Conservation (phyloP, 2,329 filamentous ascomycete species). For the Aspergillus sp. region DNA sequence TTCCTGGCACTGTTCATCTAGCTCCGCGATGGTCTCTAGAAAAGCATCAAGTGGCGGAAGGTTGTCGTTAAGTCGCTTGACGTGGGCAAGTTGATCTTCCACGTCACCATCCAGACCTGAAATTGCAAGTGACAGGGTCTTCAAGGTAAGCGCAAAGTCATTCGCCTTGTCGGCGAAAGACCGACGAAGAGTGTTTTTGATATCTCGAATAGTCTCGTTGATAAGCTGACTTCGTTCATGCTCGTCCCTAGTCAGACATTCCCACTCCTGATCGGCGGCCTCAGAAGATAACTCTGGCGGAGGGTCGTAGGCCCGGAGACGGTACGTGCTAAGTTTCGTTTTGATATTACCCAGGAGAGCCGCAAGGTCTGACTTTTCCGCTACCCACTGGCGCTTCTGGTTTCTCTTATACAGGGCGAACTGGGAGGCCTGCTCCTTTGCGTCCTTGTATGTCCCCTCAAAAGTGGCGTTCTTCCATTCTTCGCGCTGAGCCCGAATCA, state of each 20-base stretch:
- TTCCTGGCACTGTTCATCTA: slow-evolving; percentile 89
- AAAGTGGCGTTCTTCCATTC: slow-evolving; percentile 81
- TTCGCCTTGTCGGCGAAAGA: slow-evolving; percentile 98
- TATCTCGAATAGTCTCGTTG: slow-evolving; percentile 97
- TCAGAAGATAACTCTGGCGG: slow-evolving; percentile 82
- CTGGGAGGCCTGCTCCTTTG: slow-evolving; percentile 79
- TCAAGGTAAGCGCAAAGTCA: slow-evolving; percentile 92
- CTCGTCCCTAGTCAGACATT: slow-evolving; percentile 77
- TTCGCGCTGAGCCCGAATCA: slow-evolving; percentile 73
- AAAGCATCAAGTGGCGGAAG: slow-evolving; percentile 89
- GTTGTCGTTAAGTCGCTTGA: slow-evolving; percentile 81
- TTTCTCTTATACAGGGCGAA: slow-evolving; percentile 91
- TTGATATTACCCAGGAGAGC: slow-evolving; percentile 97
- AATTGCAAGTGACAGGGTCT: slow-evolving; percentile 91
- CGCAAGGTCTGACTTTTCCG: slow-evolving; percentile 93
- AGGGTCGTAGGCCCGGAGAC: slow-evolving; percentile 86
- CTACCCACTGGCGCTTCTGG: slow-evolving; percentile 93
- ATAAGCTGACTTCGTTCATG: slow-evolving; percentile 89
- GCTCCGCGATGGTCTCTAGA: slow-evolving; percentile 79
- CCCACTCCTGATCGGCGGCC: slow-evolving; percentile 82
- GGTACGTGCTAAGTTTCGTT: slow-evolving; percentile 95
- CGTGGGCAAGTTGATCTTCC: slow-evolving; percentile 89
- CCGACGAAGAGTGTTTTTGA: slow-evolving; percentile 91
- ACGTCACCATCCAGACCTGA: slow-evolving; percentile 97
- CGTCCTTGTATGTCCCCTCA: slow-evolving; percentile 88